Base-by-base conservation (phyloP, 768 basidiomycete genomes). In the Suillus subaureus region DNA sequence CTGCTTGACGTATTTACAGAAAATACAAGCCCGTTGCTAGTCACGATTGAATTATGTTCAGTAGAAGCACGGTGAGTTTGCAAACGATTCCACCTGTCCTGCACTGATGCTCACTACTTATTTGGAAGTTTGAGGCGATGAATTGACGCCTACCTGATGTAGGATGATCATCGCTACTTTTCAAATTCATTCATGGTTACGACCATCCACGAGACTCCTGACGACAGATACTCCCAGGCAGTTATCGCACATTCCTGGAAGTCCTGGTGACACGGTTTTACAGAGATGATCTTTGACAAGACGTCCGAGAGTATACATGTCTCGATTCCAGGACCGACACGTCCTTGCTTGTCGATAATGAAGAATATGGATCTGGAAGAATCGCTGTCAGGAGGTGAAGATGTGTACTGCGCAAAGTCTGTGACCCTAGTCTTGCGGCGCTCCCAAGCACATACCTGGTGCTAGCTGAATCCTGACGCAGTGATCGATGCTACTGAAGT, bases 281-380 rank as follows among this genome's bases (percentile, higher is more conserved):
- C 68, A 4, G 84, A 85, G 71, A 83, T 86, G 80, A 61, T 84
- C 6, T 86, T 85, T 68, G 84, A 83, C 65, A 64, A 71, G 58
- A 69, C 65, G 6, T 62, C 63, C n/a, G 62, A 67, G 21, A 69
- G 68, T 15, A 63, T 57, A 33, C 72, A 81, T 4, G 84, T 1
- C 52, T 74, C 42, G 26, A 70, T 18, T 64, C 74, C 13, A 66
- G 49, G 56, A 81, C 83, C 6, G 70, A 77, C 3, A 43, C 31
- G 15, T 71, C 66, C 0, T 54, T 84, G n/a, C 61, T 80, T 37
- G 66, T 77, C 16, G 51, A 52, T 28, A 18, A 31, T 4, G 18
- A 28, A 52, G 26, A 9, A 52, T 16, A 51, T 28, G 15, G 26
- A 28, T 18, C 28, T 26, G 49, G 15, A 51, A 26, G 49, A 51